These are phyloP conservation scores for Phallus indusiatus DNA, from an alignment of 768 basidiomycete genomes.

Conservation along the genomic window DNA sequence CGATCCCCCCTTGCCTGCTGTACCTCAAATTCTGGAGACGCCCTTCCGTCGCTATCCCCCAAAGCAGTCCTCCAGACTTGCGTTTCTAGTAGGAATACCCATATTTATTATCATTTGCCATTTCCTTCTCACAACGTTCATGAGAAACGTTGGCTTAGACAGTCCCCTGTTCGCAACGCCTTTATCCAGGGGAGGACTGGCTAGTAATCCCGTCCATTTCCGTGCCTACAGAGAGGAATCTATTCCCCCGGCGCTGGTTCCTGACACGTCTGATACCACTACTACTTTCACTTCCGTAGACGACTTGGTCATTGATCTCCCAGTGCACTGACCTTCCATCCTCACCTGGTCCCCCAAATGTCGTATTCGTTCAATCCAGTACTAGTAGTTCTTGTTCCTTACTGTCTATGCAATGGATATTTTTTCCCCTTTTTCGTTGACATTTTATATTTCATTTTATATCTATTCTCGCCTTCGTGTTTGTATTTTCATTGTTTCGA, in stretches of 20 bases:
- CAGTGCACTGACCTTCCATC: too few species aligned
- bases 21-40: neutral
- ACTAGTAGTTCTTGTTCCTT: too few species aligned
- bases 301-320: too few species aligned
- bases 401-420: too few species aligned
- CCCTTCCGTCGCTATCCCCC: neutral
- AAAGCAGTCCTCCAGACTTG: neutral
- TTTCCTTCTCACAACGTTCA: neutral
- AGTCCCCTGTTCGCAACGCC: neutral
- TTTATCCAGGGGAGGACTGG: constrained; percentile 1
- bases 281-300: too few species aligned
- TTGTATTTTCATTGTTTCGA: too few species aligned
- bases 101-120: constrained; percentile 8
- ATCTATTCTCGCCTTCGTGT: too few species aligned
- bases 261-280: neutral
- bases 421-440: too few species aligned
- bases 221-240: constrained; percentile 1
- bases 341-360: too few species aligned
- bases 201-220: constrained; percentile 2
- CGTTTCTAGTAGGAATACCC: neutral
- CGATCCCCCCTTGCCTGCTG: neutral
- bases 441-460: too few species aligned
- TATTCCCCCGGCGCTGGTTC: neutral
- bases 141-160: neutral
- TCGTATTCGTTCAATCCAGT: too few species aligned